Base-by-base conservation (phyloP, 2,329 filamentous ascomycete species). In the Phaeomoniella chlamydospora region DNA sequence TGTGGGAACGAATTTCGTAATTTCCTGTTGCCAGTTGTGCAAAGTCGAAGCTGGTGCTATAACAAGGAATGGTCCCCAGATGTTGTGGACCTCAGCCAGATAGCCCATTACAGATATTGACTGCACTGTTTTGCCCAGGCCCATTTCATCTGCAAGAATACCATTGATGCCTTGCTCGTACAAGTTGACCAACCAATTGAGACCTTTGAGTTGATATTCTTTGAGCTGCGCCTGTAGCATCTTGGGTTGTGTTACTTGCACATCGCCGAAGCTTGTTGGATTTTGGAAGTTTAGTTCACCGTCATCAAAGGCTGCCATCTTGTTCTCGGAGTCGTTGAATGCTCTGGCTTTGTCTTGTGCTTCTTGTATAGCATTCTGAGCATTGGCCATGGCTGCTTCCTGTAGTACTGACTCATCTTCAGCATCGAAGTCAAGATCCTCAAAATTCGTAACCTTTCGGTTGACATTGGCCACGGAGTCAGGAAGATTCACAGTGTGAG, bases 281-380 rank as follows among this genome's bases (percentile, higher is more conserved):
- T 98, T 96, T 62, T 98, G 90, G 68, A 98, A 98, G 63, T 98
- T 98, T 81, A 98, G 84, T 62, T 98, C 90, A 48, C 87, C 88
- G 50, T 94, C 87, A 40, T 94, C 86, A 45, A 90, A 81, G 57
- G 81, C 76, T 39, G 74, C 74, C 51, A 77, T 73, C 36, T 74
- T 66, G 36, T 67, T 65, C 31, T 75, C 65, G 6, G 69, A 68
- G 41, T 85, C 77, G 62, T 96, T 93, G 69, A 98, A 98, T 6
- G 83, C 83, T 35, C 86, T 78, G 1, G 90, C 90, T 56, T 90
- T 87, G 55, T 86, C 78, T 56, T 94, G 85, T 1, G 90, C 90
- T 57, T 94, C 83, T 47, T 93, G 81, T 42, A 98, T 86, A 42
- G 90, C 90, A 52, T 85, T 88, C 54, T 96, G 88, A 2, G 90